A percentile compares a stretch with the other conserved stretches of the same genome.
phyloP scores from a whole-genome alignment of 495 filamentous ascomycete genomes.

The Neurospora sp. region DNA sequence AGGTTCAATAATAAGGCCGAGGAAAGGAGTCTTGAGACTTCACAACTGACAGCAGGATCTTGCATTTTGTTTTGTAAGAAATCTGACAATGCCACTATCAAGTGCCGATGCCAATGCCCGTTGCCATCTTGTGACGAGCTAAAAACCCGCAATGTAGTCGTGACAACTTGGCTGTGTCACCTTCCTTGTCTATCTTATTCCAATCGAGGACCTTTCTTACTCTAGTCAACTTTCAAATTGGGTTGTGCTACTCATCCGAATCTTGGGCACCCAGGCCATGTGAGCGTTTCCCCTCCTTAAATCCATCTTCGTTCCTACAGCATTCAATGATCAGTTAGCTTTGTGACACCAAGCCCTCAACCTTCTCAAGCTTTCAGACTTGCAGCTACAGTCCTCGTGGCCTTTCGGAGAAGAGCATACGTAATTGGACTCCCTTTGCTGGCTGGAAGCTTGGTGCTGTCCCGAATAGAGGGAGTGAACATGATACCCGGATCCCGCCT shows the following conservation, averaged over 20 bases:
- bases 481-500: neutral
- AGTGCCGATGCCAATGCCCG: neutral
- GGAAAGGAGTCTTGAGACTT: neutral
- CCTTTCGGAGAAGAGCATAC: neutral
- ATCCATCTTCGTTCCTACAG: neutral
- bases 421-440: neutral
- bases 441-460: neutral
- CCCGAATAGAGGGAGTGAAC: neutral
- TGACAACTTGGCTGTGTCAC: neutral
- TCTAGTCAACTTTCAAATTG: neutral
- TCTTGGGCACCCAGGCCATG: neutral
- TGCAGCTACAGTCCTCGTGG: neutral
- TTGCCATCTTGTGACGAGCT: neutral
- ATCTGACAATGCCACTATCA: neutral
- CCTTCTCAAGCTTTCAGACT: neutral
- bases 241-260: neutral
- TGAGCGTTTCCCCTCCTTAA: neutral
- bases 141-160: neutral
- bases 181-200: neutral
- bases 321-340: neutral
- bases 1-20: neutral
- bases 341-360: neutral
- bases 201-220: neutral
- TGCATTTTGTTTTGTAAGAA: neutral
- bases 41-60: neutral